A percentile compares a stretch with the other conserved stretches of the same genome.
phyloP scores from a whole-genome alignment of 192 early-diverging fungal genomes.

The Coemansia sp. region DNA sequence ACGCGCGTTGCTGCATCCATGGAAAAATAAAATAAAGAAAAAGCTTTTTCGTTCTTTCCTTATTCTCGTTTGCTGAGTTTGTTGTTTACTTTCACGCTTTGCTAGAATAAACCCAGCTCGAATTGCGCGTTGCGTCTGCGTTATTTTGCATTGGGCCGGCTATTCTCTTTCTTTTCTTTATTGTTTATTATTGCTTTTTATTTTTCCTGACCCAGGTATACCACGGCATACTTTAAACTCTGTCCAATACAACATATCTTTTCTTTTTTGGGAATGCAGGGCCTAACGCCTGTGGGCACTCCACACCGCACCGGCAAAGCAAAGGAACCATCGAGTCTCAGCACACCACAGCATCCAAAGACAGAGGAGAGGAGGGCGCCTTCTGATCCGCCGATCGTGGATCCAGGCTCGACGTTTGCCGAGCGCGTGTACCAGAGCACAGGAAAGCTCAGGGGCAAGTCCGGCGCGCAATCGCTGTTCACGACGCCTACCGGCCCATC shows the following conservation, averaged over 20 bases:
- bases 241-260: background rate
- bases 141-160: too few species aligned
- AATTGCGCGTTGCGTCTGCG: background rate
- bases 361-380: constrained; percentile 1
- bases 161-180: background rate
- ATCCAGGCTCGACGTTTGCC: constrained; percentile 31
- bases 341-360: constrained; percentile 19
- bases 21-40: background rate
- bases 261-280: constrained; percentile 6
- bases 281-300: constrained; percentile 39
- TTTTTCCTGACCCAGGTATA: background rate
- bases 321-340: constrained; percentile 10
- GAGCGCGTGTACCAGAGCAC: constrained; percentile 50
- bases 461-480: background rate
- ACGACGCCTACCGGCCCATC: background rate
- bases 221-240: background rate
- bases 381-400: background rate
- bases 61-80: background rate
- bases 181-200: background rate
- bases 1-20: background rate
- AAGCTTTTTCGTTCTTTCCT: background rate
- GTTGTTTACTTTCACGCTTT: background rate
- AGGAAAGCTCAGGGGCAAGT: constrained; percentile 9
- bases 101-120: background rate
- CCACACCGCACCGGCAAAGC: constrained; percentile 19